Evolutionary conservation across 495 filamentous ascomycete species (phyloP), one percentile per base, ranked within the genome.

Genomic region (Aspergillus affinis): DNA sequence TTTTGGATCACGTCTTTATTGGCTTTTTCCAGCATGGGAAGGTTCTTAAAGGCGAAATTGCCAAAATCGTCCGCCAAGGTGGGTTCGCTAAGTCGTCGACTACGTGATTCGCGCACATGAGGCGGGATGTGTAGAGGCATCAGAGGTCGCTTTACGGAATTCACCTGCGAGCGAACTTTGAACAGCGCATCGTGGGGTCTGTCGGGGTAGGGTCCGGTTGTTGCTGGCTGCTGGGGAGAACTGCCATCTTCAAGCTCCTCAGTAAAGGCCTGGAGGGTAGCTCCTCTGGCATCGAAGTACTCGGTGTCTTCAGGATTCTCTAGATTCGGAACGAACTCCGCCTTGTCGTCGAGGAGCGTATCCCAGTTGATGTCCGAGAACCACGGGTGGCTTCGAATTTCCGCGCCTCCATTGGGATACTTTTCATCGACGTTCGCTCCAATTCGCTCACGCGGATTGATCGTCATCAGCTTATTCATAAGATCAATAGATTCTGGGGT

Each of bases 1-100:
- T 97, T 96, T 67, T 98, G 92, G 44, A 98, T 94, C 47, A 97
- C 91, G 70, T 98, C 95, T 69, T 98, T 98, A 70, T 98, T 98
- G 44, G 95, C 94, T 70, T 96, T 98, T 69, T 97, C 93, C 19
- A 98, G 81, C 57, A 98, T 93, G 1, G 94, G 91, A 32, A 98
- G 80, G 65, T 98, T 98, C 76, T 97, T 98, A 81, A 96, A 98
- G 32, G 92, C 83, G 76, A 98, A 98, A 60, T 84, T 90, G 36
- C 94, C 94, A 78, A 98, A 98, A 71, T 98, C 94, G 73, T 98
- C 95, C 0, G 86, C 81, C 36, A 86, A 80, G 19, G 92, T 86
- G 2, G 94, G 94, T 73, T 98, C 94, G 69, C 94, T 98, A 41
- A 97, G 77, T 64, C 94, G 83, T 59, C 94, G 83, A 64, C 83